These are phyloP conservation scores for Pleurotus cornucopiae DNA, from an alignment of 768 basidiomycete genomes.

Conservation along the genomic window DNA sequence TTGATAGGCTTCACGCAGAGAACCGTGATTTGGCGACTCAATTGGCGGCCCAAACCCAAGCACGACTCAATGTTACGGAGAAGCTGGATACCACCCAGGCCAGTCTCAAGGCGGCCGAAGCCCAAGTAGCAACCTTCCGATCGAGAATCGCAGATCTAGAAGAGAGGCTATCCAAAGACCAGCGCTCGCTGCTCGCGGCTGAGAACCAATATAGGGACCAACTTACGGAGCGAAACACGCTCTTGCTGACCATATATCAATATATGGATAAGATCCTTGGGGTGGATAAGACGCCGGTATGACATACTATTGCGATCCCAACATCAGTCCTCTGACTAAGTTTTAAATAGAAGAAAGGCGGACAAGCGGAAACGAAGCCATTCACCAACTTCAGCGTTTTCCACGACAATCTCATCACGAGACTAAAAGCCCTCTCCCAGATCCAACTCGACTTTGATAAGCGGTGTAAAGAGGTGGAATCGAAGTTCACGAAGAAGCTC, in stretches of 20 bases:
- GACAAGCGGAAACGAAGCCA: conserved; percentile 81
- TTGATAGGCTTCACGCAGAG: conserved; percentile 76
- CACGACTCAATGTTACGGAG: conserved; percentile 80
- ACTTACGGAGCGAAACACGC: conserved; percentile 87
- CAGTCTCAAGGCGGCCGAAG: conserved; percentile 60
- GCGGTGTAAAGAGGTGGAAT: conserved; percentile 75
- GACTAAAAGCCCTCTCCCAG: conserved; percentile 79
- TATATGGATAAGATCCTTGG: conserved; percentile 93
- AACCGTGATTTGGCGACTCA: conserved; percentile 77
- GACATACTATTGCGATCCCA: conserved; percentile 21
- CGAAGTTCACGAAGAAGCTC: conserved; percentile 67
- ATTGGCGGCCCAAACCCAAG: conserved; percentile 82
- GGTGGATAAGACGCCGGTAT: conserved; percentile 78
- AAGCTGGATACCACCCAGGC: conserved; percentile 76
- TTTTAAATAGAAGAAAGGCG: conserved; percentile 53
- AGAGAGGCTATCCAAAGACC: conserved; percentile 75
- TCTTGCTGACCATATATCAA: conserved; percentile 89
- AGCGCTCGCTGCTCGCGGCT: conserved; percentile 61
- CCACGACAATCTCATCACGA: conserved; percentile 88
- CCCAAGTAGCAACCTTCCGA: conserved; percentile 57
- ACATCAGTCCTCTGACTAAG: neutral
- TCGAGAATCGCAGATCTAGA: conserved; percentile 73
- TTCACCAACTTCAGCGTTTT: conserved; percentile 93
- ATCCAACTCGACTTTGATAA: conserved; percentile 87
- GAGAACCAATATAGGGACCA: conserved; percentile 89